Evolutionary conservation across 495 filamentous ascomycete genomes (phyloP).

Genomic region (Hyaloscypha finlandica): DNA sequence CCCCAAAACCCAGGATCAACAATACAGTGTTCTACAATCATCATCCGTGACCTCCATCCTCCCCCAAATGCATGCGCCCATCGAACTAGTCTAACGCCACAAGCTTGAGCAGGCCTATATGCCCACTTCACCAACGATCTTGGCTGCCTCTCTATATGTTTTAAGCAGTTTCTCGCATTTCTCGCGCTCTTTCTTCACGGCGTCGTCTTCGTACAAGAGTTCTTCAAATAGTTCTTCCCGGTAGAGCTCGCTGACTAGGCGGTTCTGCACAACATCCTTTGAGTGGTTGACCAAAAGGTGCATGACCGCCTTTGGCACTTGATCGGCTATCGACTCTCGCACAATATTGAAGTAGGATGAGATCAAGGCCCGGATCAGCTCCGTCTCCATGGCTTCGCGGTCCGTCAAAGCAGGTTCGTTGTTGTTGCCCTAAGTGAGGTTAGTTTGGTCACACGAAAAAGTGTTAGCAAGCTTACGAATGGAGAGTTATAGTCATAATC

Average conservation of each 20-base stretch:
- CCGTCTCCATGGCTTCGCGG: constrained; percentile 93
- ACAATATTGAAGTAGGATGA: constrained; percentile 99
- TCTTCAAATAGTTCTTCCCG: constrained; percentile 92
- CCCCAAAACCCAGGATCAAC: constrained; percentile 10
- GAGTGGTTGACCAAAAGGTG: constrained; percentile 97
- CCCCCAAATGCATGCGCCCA: constrained; percentile 20
- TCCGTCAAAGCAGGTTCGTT: constrained; percentile 87
- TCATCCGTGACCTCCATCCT: constrained; percentile 19
- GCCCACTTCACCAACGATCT: constrained; percentile 95
- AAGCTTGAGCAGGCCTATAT: constrained; percentile 42
- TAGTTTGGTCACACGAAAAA: constrained; percentile 28
- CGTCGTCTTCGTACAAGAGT: constrained; percentile 94
- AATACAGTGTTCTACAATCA: constrained; percentile 36
- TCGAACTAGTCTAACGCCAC: constrained; percentile 24
- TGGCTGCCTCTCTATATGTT: constrained; percentile 95
- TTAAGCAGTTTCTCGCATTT: constrained; percentile 94
- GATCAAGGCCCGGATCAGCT: constrained; percentile 93
- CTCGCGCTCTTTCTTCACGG: constrained; percentile 93
- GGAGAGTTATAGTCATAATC: constrained; percentile 53
- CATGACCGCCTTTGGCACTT: constrained; percentile 99
- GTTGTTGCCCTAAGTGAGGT: constrained; percentile 44
- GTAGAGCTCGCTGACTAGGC: constrained; percentile 93
- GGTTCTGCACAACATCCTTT: constrained; percentile 96
- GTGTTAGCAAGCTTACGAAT: constrained; percentile 54
- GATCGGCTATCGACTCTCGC: constrained; percentile 93